Evolutionary conservation across 83 land plant genomes (phyloP).

Genomic region (Picea abies): DNA sequence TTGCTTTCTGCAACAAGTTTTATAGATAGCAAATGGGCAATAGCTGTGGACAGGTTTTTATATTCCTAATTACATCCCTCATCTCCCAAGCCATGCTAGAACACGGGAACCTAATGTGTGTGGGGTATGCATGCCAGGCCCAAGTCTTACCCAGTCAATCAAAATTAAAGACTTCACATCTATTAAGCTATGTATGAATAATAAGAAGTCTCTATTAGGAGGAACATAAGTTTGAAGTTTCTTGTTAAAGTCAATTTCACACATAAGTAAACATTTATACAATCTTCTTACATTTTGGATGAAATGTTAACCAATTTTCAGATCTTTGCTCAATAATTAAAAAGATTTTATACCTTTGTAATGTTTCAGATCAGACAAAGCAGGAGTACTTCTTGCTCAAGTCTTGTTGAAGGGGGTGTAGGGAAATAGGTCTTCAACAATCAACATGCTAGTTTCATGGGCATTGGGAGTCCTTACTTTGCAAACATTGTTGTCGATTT

Average conservation of each 20-base stretch:
- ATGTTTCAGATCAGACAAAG: constrained; percentile 86
- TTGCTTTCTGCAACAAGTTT: constrained; percentile 83
- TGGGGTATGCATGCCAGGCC: background rate
- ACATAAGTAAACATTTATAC: background rate
- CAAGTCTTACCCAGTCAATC: background rate
- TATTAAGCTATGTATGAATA: background rate
- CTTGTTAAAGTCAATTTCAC: background rate
- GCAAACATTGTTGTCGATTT: background rate
- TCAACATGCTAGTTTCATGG: background rate
- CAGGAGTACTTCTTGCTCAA: constrained; percentile 92
- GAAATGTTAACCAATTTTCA: background rate
- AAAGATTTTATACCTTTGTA: background rate
- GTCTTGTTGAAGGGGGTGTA: constrained; percentile 79
- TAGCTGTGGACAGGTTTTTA: constrained; percentile 87
- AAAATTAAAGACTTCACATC: background rate
- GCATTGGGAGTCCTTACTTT: background rate
- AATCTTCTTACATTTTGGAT: background rate
- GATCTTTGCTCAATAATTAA: constrained; percentile 1
- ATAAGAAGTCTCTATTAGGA: background rate
- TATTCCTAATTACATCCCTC: background rate
- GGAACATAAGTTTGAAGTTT: background rate
- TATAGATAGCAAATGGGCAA: constrained; percentile 96
- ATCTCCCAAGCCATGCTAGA: too few relatives aligned
- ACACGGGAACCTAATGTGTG: background rate
- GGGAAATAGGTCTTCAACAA: constrained; percentile 69